Base-by-base conservation (phyloP, 768 basidiomycete genomes). In the Baorangia bicolor region DNA sequence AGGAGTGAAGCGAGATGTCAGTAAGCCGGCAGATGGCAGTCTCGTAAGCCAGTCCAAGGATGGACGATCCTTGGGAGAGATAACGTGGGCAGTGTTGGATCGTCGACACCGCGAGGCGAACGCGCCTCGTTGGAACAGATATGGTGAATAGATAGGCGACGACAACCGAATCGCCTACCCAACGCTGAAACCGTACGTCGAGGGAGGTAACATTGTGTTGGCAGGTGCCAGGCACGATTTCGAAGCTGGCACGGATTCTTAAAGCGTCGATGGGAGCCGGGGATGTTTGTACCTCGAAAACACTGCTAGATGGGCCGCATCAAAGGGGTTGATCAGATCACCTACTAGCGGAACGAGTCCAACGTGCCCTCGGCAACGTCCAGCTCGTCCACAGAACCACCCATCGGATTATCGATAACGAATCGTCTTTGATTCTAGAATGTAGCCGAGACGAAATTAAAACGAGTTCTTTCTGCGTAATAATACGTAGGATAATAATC, bases 351-450 rank as follows among this genome's bases (percentile, higher is more conserved):
- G 53, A 40, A 43, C 21, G 27, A 27, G 13, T 43, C 30, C 54
- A 56, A 56, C 53, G 53, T 55, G 53, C 16, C 7, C 25, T 23
- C 28, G 37, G 23, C 9, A 34, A 23, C 18, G 35, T n/a, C 11
- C 31, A 48, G 49, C 9, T 45, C 28, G 27, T 51, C 31, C 43
- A 34, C 45, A 51, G n/a, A 18, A 34, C 52, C 42, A 42, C 21
- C 10, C 10, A 61, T 61, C 58, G 45, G 44, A 42, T 55, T n/a
- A 59, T 59, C 60, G 59, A 60, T 60, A 60, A 60, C 23, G 47
- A 23, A 60, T 23, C 33, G 33, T n/a, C 46, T 30, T 13, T 33
- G n/a, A 21, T 61, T 61, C 59, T 48, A 37, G 58, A 55, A 58
- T 23, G 21, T 54, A 60, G 34, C 58, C 57, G 57, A 59, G 33